Evolutionary conservation across 2,329 filamentous ascomycete species (phyloP), one percentile per base, ranked within the genome.

Genomic region (Colletotrichum sp.): DNA sequence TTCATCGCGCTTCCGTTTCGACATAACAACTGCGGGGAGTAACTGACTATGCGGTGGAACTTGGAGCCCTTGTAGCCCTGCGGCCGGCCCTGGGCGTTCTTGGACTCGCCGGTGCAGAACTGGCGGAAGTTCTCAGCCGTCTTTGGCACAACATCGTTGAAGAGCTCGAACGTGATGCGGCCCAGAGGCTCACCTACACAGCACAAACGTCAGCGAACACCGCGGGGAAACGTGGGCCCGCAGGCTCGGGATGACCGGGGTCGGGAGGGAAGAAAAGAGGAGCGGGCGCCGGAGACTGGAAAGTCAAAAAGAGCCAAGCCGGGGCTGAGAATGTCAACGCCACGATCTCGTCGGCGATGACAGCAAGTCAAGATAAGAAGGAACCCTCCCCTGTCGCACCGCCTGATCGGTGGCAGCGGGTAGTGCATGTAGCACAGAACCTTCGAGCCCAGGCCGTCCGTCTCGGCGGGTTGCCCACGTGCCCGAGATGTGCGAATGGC

Each of bases 101-200:
- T 98, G 79, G 91, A 93, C 88, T 99, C 96, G 80, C 97, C 97
- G 0, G 96, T 99, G 87, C 96, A 98, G 87, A 98, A 98, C 83
- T 98, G 95, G 63, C 96, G 94, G 84, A 99, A 99, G 88, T 99
- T 99, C 85, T 99, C 97, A 34, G 96, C 95, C 10, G 97, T 99
- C 81, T 93, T 93, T 78, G 96, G 96, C 0, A 95, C 94, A 26
- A 94, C 89, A 85, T 98, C 91, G 77, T 93, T 92, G 88, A 97
- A 98, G 77, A 99, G 92, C 86, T 98, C 95, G 84, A 98, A 96
- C 79, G 94, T 96, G 82, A 98, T 92, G 74, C 96, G 93, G 78
- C 96, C 96, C 18, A 98, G 91, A 4, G 95, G 93, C 82, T 98
- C 95, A 77, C 96, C 96, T 97, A 79, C 12, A 13, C 6, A 30